Percentiles rank a stretch among this genome's conserved stretches.
phyloP scores from a whole-genome alignment of 768 basidiomycete genomes.

The Tylopilus felleus region DNA sequence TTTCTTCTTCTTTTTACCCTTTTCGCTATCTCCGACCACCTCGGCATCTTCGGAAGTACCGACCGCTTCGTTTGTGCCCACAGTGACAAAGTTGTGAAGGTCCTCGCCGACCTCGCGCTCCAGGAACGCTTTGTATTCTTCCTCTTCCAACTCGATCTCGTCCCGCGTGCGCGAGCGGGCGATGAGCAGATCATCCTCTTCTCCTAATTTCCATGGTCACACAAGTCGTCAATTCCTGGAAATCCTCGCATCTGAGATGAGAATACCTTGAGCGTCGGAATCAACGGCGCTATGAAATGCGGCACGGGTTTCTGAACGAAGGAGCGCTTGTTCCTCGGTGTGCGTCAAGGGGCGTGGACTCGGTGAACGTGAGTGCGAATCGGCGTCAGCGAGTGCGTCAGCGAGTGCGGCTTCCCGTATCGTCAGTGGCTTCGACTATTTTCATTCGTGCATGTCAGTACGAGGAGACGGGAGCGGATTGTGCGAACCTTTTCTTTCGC shows the following conservation, averaged over 20 bases:
- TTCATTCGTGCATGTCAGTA: slow-evolving; percentile 1
- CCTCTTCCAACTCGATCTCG: slow-evolving; percentile 73
- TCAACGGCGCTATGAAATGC: slow-evolving; percentile 63
- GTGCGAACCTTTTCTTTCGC: slow-evolving; percentile 50
- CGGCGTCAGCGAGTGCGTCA: slow-evolving; percentile 47
- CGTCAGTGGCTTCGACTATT: slow-evolving; percentile 67
- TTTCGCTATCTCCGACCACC: slow-evolving; percentile 23
- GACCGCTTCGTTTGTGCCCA: slow-evolving; percentile 32
- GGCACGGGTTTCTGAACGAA: slow-evolving; percentile 79
- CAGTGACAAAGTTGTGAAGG: slow-evolving; percentile 61
- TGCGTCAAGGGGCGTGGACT: slow-evolving; percentile 63
- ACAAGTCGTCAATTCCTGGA: background rate
- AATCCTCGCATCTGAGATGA: background rate
- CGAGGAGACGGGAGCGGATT: background rate
- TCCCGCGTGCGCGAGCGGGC: slow-evolving; percentile 76
- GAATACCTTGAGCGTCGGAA: slow-evolving; percentile 12
- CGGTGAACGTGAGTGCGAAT: slow-evolving; percentile 53
- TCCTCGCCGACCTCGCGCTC: slow-evolving; percentile 79
- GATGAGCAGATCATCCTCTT: slow-evolving; percentile 66
- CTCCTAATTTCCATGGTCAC: slow-evolving; percentile 31
- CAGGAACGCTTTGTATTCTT: slow-evolving; percentile 81
- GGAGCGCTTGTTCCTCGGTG: slow-evolving; percentile 67
- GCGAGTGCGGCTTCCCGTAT: slow-evolving; percentile 71
- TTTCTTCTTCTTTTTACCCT: slow-evolving; percentile 35
- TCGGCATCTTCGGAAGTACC: slow-evolving; percentile 24